Evolutionary conservation across 352 stramenopile genomes (phyloP), one percentile per base, ranked within the genome.

Genomic region (Phytophthora constricta): DNA sequence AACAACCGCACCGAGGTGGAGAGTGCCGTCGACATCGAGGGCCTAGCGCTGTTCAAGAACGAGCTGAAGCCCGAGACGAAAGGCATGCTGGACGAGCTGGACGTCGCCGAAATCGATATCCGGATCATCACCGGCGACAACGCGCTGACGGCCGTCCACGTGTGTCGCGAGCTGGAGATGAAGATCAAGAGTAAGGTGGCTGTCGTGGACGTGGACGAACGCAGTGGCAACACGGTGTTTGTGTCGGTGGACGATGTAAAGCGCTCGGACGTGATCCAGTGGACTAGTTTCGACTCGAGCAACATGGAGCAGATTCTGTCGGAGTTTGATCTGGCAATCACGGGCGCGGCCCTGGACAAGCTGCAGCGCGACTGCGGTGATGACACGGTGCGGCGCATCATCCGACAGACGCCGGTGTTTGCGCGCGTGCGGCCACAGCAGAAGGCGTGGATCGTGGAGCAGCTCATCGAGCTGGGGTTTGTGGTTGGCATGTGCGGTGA

Each of bases 101-200:
- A 82, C 25, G 65, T 66, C 23, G 89, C 85, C 16, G 73, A 78
- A 20, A 84, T 97, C 41, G 69, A 84, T 27, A 72, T 84, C 23
- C 78, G 76, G 10, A 91, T 97, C 59, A 90, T 97, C 47, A 96
- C 91, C 2, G 89, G 87, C 2, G 89, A 96, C 65, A 89, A 89
- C 48, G 77, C 77, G 5, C 37, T 89, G 10, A 87, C 74, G 3
- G 83, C 65, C 0, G 69, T 86, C 10, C 74, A 90, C 57, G 75
- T 84, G 17, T 73, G 63, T 11, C 65, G 67, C 1, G 54, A 82
- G 42, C 42, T 85, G 17, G 65, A 71, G 52, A 80, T 89, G 75
- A 56, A 54, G 55, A 55, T 80, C 28, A 81, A 78, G 55, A 62
- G 45, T 39, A 73, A 72, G 17, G 68, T 82, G n/a, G 75, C 67